phyloP scores from a whole-genome alignment of 352 stramenopile species.

The Globisporangium alternatum region DNA sequence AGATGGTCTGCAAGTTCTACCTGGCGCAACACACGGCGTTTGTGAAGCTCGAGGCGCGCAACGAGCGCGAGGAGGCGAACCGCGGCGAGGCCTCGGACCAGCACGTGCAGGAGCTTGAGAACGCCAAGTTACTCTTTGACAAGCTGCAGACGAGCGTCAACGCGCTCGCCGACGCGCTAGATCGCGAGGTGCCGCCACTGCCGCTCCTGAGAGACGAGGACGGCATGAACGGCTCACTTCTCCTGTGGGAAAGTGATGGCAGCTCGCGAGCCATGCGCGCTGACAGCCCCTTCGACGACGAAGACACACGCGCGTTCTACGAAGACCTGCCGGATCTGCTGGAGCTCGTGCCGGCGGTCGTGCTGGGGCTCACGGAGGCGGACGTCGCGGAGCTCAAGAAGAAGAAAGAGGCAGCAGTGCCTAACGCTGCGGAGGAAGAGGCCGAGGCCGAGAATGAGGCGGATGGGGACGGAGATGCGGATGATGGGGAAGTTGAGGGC shows the following conservation, averaged over 20 bases:
- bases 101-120: constrained; percentile 70
- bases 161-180: constrained; percentile 71
- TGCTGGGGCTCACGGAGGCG: constrained; percentile 90
- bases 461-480: constrained; percentile 36
- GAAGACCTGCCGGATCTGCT: constrained; percentile 96
- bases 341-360: constrained; percentile 91
- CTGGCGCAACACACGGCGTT: constrained; percentile 88
- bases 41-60: constrained; percentile 91
- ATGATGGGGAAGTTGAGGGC: constrained; percentile 25
- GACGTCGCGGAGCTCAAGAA: constrained; percentile 85
- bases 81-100: constrained; percentile 71
- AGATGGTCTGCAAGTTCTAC: constrained; percentile 88
- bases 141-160: constrained; percentile 86
- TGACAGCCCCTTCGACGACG: constrained; percentile 94
- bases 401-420: constrained; percentile 56
- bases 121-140: constrained; percentile 77
- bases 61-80: constrained; percentile 90
- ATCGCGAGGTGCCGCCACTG: constrained; percentile 68
- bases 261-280: constrained; percentile 51
- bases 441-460: constrained; percentile 22
- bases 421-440: constrained; percentile 30
- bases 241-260: constrained; percentile 78
- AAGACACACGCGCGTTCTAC: constrained; percentile 96
- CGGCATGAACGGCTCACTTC: constrained; percentile 39
- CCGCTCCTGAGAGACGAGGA: constrained; percentile 65